These are phyloP conservation scores for Tetrapisispora pingtungensis DNA, from an alignment of 805 yeast genomes.

Conservation along the genomic window DNA sequence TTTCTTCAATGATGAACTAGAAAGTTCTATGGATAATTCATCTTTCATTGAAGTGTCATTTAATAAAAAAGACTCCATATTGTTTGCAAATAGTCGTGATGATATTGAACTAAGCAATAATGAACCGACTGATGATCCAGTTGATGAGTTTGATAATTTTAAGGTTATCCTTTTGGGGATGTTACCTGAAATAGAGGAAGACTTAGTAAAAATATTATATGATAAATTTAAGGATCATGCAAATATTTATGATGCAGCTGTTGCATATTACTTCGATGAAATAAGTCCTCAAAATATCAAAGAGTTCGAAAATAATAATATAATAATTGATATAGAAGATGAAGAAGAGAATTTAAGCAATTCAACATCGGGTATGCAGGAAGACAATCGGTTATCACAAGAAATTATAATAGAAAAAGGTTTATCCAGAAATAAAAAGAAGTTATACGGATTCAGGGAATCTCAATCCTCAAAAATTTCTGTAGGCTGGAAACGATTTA, in stretches of 20 bases:
- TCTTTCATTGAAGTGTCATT: slow-evolving; percentile 6
- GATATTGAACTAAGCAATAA: not conserved
- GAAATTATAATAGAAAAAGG: not conserved
- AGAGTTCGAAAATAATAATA: not conserved
- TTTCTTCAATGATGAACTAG: slow-evolving; percentile 25
- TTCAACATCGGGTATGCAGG: not conserved
- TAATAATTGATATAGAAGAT: not conserved
- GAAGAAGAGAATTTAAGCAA: not conserved
- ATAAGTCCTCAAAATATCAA: not conserved
- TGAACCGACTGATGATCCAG: not conserved
- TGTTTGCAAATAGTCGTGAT: slow-evolving; percentile 8
- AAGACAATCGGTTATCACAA: not conserved
- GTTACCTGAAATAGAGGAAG: slow-evolving; percentile 26
- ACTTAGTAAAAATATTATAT: slow-evolving; percentile 17
- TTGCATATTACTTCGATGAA: slow-evolving; percentile 33
- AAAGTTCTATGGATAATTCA: slow-evolving; percentile 14
- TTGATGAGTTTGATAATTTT: not conserved
- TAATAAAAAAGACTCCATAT: slow-evolving; percentile 14
- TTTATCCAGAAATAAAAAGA: not conserved
- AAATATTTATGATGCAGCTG: slow-evolving; percentile 31
- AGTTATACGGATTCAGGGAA: not conserved
- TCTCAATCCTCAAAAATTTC: slow-evolving; percentile 10
- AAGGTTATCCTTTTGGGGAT: slow-evolving; percentile 27
- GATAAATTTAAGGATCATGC: slow-evolving; percentile 19
- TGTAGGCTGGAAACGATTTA: slow-evolving; percentile 41